These are phyloP conservation scores for Pisolithus albus DNA, from an alignment of 768 basidiomycete species.

Conservation along the genomic window DNA sequence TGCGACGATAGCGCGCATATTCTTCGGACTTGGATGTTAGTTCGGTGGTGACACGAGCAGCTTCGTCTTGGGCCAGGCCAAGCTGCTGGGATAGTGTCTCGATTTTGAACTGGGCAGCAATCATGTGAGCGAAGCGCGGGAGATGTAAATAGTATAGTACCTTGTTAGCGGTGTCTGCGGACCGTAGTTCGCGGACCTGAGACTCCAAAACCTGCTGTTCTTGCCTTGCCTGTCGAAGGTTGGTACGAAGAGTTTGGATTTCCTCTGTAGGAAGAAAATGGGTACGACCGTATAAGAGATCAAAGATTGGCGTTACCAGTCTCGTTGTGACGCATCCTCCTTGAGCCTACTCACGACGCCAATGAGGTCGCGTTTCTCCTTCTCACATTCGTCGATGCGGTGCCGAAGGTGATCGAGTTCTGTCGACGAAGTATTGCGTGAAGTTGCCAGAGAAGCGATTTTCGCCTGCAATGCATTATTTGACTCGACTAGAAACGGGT, in stretches of 20 bases:
- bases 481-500: conserved; percentile 33
- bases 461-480: conserved; percentile 46
- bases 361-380: conserved; percentile 87
- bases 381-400: conserved; percentile 68
- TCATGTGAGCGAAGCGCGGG: neutral
- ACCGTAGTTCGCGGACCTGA: conserved; percentile 65
- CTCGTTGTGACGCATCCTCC: conserved; percentile 64
- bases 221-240: conserved; percentile 68
- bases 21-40: conserved; percentile 71
- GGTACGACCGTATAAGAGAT: neutral
- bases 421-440: conserved; percentile 55
- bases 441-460: conserved; percentile 47
- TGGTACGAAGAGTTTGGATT: conserved; percentile 57
- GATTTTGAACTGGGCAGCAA: conserved; percentile 63
- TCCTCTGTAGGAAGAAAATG: conserved; percentile 44
- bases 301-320: conserved; percentile 43
- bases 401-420: conserved; percentile 54
- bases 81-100: conserved; percentile 81
- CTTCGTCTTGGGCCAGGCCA: conserved; percentile 67
- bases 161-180: conserved; percentile 70
- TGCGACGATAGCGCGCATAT: conserved; percentile 74
- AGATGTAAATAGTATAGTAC: conserved; percentile 32
- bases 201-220: conserved; percentile 64
- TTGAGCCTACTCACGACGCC: conserved; percentile 78
- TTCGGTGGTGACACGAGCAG: conserved; percentile 62